Conservation (phyloP, 441 rosid genomes). For the Omphalea diandra region DNA sequence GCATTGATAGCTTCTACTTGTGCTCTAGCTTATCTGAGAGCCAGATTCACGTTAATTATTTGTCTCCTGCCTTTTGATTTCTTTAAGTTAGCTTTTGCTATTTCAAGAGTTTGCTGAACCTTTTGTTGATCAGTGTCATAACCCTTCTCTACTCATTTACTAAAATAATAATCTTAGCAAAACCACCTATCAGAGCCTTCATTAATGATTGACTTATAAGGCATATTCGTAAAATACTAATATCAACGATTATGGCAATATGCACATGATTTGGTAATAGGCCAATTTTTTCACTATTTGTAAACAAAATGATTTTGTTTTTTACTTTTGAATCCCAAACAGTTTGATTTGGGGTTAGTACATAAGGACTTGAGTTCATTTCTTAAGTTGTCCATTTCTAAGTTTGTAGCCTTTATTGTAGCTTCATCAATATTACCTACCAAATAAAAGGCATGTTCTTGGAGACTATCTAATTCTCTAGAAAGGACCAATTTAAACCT, state of each 20-base stretch:
- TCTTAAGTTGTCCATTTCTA: too few relatives aligned
- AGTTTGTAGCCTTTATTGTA: too few relatives aligned
- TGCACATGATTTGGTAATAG: neutral
- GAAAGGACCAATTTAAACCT: too few relatives aligned
- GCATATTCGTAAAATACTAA: neutral
- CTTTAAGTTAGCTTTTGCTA: neutral
- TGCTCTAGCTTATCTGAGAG: neutral
- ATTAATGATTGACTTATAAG: neutral
- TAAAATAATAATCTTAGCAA: too few relatives aligned
- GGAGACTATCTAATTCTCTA: too few relatives aligned
- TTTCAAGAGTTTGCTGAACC: too few relatives aligned
- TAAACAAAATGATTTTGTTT: neutral
- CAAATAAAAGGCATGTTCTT: too few relatives aligned
- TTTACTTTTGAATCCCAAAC: neutral
- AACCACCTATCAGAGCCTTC: too few relatives aligned
- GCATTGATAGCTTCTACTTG: neutral
- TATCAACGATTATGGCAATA: neutral
- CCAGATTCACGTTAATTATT: slow-evolving; percentile 16
- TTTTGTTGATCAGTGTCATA: too few relatives aligned
- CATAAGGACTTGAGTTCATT: too few relatives aligned
- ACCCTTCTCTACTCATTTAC: too few relatives aligned
- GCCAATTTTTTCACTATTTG: neutral
- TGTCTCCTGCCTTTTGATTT: slow-evolving; percentile 12
- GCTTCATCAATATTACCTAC: too few relatives aligned
- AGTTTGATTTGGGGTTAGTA: neutral